phyloP scores from a whole-genome alignment of 192 early-diverging fungal species.

The Pilaira anomala region DNA sequence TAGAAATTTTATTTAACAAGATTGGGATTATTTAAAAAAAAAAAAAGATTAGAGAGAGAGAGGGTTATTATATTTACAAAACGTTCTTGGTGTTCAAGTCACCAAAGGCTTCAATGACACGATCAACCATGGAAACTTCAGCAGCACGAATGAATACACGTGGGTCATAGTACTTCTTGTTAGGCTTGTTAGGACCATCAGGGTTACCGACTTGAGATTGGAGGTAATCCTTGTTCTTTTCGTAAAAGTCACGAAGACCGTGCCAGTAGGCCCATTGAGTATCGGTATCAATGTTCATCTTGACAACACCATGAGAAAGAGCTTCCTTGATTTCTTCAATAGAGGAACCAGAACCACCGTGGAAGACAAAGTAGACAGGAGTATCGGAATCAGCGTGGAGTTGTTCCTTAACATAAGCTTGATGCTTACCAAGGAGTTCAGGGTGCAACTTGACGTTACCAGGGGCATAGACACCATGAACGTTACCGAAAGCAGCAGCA shows the following conservation, averaged over 20 bases:
- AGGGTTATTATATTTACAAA: conserved; percentile 53
- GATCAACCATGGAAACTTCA: conserved; percentile 82
- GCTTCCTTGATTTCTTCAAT: conserved; percentile 32
- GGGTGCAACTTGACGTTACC: conserved; percentile 95
- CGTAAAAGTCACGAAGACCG: conserved; percentile 85
- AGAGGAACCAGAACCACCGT: conserved; percentile 85
- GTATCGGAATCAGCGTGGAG: conserved; percentile 54
- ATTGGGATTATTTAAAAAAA: too few species aligned
- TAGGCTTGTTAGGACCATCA: conserved; percentile 93
- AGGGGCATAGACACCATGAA: conserved; percentile 83
- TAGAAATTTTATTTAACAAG: too few species aligned
- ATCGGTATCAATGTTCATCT: conserved; percentile 99
- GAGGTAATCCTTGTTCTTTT: conserved; percentile 85
- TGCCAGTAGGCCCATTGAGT: conserved; percentile 96
- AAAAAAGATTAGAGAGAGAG: too few species aligned
- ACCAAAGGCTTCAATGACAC: conserved; percentile 70
- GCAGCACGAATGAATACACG: conserved; percentile 88
- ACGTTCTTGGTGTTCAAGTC: conserved; percentile 69
- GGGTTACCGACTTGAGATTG: conserved; percentile 94
- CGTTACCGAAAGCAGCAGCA: conserved; percentile 61
- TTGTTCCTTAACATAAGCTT: conserved; percentile 75
- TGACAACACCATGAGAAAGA: conserved; percentile 69
- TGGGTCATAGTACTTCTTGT: conserved; percentile 99
- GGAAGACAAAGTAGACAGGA: conserved; percentile 96
- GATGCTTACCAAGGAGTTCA: conserved; percentile 89